Evolutionary conservation across 768 basidiomycete genomes (phyloP).

Genomic region (Suillus sp.): DNA sequence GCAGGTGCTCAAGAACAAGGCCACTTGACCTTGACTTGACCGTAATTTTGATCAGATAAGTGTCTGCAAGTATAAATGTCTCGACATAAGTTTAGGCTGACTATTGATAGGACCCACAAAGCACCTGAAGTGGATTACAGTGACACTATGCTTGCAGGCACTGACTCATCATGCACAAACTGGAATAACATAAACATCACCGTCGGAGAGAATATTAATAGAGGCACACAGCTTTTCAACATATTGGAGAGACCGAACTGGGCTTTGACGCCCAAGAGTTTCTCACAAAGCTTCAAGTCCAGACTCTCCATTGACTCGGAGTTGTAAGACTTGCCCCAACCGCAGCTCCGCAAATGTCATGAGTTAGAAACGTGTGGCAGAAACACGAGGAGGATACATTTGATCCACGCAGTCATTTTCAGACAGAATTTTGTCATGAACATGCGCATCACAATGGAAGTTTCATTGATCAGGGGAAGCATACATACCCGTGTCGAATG

Average conservation of each 20-base stretch:
- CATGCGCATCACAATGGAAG: constrained; percentile 43
- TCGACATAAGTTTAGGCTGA: too few species aligned
- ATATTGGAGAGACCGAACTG: constrained; percentile 1
- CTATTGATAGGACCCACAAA: too few species aligned
- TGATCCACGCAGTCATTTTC: constrained; percentile 5
- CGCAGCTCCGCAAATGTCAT: constrained; percentile 2
- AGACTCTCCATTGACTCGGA: constrained; percentile 4
- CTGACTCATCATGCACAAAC: not conserved
- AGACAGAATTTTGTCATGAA: constrained; percentile 16
- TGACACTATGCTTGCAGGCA: not conserved
- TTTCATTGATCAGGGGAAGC: constrained; percentile 29
- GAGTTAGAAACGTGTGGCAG: not conserved
- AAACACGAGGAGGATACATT: constrained; percentile 8
- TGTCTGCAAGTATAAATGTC: too few species aligned
- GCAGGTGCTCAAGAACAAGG: constrained; percentile 15
- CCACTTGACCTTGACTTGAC: too few species aligned
- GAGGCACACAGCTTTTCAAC: not conserved
- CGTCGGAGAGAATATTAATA: constrained; percentile 1
- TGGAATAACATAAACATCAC: not conserved
- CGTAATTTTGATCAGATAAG: not conserved
- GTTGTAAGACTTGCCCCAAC: not conserved
- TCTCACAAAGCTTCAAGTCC: not conserved
- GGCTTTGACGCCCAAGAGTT: not conserved
- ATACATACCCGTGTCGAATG: constrained; percentile 7
- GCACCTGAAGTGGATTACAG: not conserved